These are phyloP conservation scores for Paecilomyces dactylethromorphus DNA, from an alignment of 2,329 filamentous ascomycete genomes.

Conservation along the genomic window DNA sequence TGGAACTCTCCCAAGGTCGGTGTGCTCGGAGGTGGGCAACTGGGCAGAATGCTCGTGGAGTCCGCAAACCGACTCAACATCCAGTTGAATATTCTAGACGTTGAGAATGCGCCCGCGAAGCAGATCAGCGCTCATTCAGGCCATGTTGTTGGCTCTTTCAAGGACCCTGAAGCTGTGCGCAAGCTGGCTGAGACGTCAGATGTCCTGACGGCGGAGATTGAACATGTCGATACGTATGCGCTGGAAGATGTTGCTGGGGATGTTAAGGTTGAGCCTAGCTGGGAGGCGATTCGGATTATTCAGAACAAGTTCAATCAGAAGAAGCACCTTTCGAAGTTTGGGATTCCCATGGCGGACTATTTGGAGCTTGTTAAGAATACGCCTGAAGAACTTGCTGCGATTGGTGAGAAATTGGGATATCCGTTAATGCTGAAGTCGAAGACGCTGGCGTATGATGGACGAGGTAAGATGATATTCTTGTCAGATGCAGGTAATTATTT, in stretches of 20 bases:
- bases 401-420: conserved; percentile 62
- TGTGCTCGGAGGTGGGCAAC: conserved; percentile 60
- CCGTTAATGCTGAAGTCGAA: conserved; percentile 91
- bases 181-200: conserved; percentile 71
- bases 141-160: conserved; percentile 84
- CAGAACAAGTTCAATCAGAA: conserved; percentile 95
- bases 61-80: conserved; percentile 74
- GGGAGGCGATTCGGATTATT: conserved; percentile 78
- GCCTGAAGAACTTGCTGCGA: conserved; percentile 55
- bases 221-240: conserved; percentile 87
- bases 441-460: conserved; percentile 88
- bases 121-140: conserved; percentile 69
- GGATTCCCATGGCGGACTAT: conserved; percentile 67
- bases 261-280: conserved; percentile 69
- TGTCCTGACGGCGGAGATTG: conserved; percentile 87
- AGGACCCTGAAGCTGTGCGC: conserved; percentile 69
- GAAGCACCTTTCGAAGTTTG: conserved; percentile 62
- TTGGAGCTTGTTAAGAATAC: conserved; percentile 57
- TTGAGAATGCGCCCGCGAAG: conserved; percentile 70
- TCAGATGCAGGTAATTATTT: not conserved
- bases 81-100: conserved; percentile 72
- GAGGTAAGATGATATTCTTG: conserved; percentile 45
- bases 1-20: conserved; percentile 41
- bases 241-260: conserved; percentile 72
- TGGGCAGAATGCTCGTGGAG: conserved; percentile 91